Percentiles rank a stretch among this genome's conserved stretches.
Conservation (phyloP, 305 asterid genomes). For the Euphrasia arctica region DNA sequence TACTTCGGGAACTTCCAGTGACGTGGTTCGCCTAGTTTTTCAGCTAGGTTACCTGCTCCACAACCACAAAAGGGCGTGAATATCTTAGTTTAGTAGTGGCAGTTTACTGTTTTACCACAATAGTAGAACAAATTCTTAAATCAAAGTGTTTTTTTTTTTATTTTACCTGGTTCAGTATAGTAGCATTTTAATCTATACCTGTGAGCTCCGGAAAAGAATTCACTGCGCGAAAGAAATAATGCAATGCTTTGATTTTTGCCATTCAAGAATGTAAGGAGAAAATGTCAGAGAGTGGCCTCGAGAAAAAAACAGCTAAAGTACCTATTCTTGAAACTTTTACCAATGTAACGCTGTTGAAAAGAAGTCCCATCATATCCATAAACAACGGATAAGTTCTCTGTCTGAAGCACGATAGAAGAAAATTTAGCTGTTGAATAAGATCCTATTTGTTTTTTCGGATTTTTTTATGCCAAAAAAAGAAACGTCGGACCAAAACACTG, state of each 20-base stretch:
- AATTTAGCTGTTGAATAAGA: constrained; percentile 9
- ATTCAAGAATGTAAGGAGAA: constrained; percentile 13
- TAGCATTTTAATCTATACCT: constrained; percentile 74
- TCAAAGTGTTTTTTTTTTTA: no score
- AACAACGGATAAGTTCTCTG: constrained; percentile 54
- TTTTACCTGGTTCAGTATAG: constrained; percentile 58
- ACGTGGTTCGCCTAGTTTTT: constrained; percentile 39
- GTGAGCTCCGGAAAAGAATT: constrained; percentile 67
- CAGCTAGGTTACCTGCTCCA: constrained; percentile 43
- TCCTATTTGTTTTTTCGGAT: neutral
- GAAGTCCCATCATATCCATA: constrained; percentile 58
- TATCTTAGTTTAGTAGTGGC: neutral
- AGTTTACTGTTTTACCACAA: neutral
- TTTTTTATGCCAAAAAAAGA: neutral
- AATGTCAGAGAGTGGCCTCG: constrained; percentile 4
- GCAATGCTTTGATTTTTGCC: constrained; percentile 1
- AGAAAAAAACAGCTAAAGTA: constrained; percentile 26
- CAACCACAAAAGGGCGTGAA: constrained; percentile 1
- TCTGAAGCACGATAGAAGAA: constrained; percentile 38
- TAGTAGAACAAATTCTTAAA: neutral
- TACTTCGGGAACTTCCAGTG: constrained; percentile 70
- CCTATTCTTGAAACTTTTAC: constrained; percentile 49
- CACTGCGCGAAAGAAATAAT: constrained; percentile 34
- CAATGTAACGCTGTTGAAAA: constrained; percentile 55
- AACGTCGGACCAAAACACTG: constrained; percentile 7